Percentiles rank a stretch among this genome's conserved stretches.
phyloP scores from a whole-genome alignment of 2,329 filamentous ascomycete species.

The Calonectria pteridis region DNA sequence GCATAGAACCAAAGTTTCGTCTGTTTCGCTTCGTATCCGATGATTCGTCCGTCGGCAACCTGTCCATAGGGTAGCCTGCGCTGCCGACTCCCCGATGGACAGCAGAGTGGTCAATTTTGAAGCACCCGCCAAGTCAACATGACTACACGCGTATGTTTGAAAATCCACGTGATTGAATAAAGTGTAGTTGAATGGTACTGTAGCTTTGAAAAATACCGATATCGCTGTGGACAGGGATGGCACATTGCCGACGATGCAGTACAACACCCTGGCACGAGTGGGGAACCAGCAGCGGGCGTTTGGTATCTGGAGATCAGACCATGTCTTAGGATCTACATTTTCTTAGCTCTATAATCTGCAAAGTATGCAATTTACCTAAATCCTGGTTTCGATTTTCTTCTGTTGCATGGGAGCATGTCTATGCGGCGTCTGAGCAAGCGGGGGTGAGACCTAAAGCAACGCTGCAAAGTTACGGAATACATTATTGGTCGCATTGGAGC shows the following conservation, averaged over 20 bases:
- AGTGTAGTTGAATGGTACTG: background rate
- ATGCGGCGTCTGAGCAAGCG: no score
- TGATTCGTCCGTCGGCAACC: slow-evolving; percentile 5
- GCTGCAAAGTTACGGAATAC: no score
- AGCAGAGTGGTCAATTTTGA: background rate
- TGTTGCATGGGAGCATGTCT: no score
- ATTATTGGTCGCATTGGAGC: no score
- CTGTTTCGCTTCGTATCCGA: no score
- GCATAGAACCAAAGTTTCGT: background rate
- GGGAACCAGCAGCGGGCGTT: background rate
- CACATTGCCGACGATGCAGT: slow-evolving; percentile 14
- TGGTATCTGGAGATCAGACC: background rate
- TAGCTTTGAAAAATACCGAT: background rate
- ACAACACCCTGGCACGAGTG: background rate
- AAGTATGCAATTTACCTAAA: background rate
- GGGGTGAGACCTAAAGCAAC: no score
- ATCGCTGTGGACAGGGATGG: background rate
- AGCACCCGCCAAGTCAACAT: background rate
- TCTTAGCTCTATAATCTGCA: background rate
- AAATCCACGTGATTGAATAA: background rate
- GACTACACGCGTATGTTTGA: background rate
- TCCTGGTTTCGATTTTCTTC: no score
- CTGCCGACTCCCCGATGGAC: background rate
- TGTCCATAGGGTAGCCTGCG: background rate
- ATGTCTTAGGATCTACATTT: background rate